These are phyloP conservation scores for Schizosaccharomyces octosporus DNA, from an alignment of 805 yeast species.

Conservation along the genomic window DNA sequence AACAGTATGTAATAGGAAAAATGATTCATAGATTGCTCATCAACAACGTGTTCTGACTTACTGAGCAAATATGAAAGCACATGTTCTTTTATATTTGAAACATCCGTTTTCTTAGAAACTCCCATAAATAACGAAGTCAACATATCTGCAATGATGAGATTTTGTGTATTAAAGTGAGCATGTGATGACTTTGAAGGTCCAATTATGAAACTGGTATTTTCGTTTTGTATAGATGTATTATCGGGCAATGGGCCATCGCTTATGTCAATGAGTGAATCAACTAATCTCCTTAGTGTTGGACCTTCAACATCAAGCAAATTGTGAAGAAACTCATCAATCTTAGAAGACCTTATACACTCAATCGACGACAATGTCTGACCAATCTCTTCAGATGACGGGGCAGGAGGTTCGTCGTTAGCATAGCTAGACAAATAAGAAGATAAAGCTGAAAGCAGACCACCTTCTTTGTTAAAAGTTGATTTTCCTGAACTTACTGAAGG, in stretches of 20 bases:
- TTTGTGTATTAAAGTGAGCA: not conserved
- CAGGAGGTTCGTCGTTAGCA: constrained; percentile 51
- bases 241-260: too few species aligned
- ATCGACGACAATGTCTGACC: constrained; percentile 61
- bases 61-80: not conserved
- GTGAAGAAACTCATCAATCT: constrained; percentile 30
- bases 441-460: constrained; percentile 67
- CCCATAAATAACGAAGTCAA: not conserved
- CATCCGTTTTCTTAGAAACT: not conserved
- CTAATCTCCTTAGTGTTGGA: not conserved
- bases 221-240: too few species aligned
- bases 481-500: not conserved
- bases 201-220: too few species aligned
- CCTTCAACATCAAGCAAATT: constrained; percentile 13
- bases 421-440: constrained; percentile 78
- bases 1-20: not conserved
- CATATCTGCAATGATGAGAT: not conserved
- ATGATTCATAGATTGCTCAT: not conserved
- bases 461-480: constrained; percentile 39
- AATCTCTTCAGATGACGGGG: constrained; percentile 82
- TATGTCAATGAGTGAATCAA: not conserved
- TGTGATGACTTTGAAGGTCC: too few species aligned
- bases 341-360: constrained; percentile 59
- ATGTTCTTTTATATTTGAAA: not conserved
- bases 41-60: not conserved